Conservation (phyloP, 169 alveolate species). For the Perkinsus marinus region DNA sequence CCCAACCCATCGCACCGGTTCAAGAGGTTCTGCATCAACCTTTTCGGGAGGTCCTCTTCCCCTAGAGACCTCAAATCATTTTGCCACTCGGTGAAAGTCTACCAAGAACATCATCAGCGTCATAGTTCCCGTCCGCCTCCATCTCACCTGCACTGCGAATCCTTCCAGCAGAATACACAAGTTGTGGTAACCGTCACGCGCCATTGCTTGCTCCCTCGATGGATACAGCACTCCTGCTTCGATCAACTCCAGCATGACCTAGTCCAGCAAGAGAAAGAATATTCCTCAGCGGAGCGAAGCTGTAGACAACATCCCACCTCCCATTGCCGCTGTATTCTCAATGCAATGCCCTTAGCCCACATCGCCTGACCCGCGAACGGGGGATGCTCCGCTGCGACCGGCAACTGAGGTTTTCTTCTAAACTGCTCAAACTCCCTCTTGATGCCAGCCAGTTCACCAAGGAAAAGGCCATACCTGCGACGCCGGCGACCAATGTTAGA, state of each 20-base stretch:
- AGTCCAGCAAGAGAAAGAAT: not conserved
- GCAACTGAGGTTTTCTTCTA: not conserved
- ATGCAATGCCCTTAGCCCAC: conserved; percentile 31
- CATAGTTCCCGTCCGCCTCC: no score
- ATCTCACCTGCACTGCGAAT: not conserved
- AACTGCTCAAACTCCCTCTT: conserved; percentile 25
- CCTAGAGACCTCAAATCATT: not conserved
- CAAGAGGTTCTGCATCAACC: not conserved
- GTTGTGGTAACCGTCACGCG: conserved; percentile 13
- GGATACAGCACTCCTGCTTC: not conserved
- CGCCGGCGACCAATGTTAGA: no score
- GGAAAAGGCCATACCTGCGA: not conserved
- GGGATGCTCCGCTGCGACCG: conserved; percentile 8
- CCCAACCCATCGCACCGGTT: not conserved
- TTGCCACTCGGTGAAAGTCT: not conserved
- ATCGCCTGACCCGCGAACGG: conserved; percentile 18
- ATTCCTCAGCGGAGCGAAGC: not conserved
- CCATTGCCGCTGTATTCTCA: conserved; percentile 24
- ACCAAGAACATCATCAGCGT: not conserved
- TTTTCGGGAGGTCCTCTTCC: not conserved
- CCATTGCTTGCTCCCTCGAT: not conserved
- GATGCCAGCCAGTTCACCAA: conserved; percentile 1
- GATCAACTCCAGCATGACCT: not conserved
- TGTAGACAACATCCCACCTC: not conserved
- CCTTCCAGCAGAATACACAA: conserved; percentile 21